Evolutionary conservation across 768 basidiomycete species (phyloP), one percentile per base, ranked within the genome.

Genomic region (Psilocybe subaeruginosa): DNA sequence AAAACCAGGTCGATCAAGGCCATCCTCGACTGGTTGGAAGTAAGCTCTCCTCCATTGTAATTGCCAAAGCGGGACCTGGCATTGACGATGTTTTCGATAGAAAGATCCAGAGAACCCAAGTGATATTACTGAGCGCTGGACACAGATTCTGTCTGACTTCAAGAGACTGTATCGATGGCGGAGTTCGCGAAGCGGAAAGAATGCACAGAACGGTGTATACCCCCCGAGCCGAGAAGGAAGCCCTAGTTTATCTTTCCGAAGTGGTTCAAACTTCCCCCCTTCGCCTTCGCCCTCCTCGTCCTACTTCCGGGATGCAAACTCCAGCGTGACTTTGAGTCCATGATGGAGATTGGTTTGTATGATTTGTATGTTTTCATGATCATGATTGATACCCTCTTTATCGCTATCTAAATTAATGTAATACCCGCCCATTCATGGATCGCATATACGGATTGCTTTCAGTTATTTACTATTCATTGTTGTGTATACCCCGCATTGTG

Each of bases 11-110:
- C 61, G 14, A 48, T 62, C 11, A 33, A 47, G 12, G 50, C 61
- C 31, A 58, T 62, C 30, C 45, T 62, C 37, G 31, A 46, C 1
- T 62, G 61, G 61, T 23, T 62, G 31, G 16, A 57, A 14, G 61
- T 62, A 49, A 47, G 52, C 29, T 16, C 27, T 48, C 14, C 39
- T 33, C 29, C 3, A 8, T 3, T n/a, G 2, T 29, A n/a, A 37
- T 6, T 16, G 55, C 35, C 12, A 7, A 37, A 7, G 12, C 27
- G 16, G 17, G 9, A 17, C 8, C 49, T 14, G 9, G 4, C 16
- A 30, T 14, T 23, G 3, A n/a, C 45, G 19, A 49, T 23, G 7
- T 48, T 30, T 7, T 1, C 19, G 33, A 23, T 2, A 46, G 54
- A 29, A 57, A 30, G 8, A 6, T 31, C n/a, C 46, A 33, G 17